Evolutionary conservation across 2,329 filamentous ascomycete genomes (phyloP).

Genomic region (Talaromyces piceae): DNA sequence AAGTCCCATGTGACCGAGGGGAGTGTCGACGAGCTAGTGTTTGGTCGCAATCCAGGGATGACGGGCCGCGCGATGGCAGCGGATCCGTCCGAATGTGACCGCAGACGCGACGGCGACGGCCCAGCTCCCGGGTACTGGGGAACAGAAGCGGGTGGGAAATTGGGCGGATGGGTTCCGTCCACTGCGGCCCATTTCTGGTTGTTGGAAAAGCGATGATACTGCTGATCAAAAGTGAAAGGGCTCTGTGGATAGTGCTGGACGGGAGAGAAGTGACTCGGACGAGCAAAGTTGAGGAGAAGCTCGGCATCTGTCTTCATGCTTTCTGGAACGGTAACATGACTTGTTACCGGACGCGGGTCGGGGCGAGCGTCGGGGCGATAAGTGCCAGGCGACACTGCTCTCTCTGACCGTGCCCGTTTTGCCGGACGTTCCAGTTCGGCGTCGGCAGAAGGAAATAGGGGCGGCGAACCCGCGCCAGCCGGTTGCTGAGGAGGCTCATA

Average conservation of each 20-base stretch:
- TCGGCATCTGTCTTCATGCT: constrained; percentile 43
- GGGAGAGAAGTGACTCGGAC: constrained; percentile 28
- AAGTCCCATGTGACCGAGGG: constrained; percentile 28
- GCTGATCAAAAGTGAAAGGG: constrained; percentile 26
- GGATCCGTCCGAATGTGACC: constrained; percentile 37
- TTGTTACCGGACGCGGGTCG: constrained; percentile 21
- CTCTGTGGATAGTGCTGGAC: constrained; percentile 18
- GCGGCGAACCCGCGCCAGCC: constrained; percentile 17
- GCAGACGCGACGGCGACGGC: constrained; percentile 29
- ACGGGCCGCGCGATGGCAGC: constrained; percentile 30
- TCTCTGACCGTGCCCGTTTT: constrained; percentile 55
- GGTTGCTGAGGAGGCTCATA: constrained; percentile 25
- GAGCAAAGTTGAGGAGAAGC: constrained; percentile 39
- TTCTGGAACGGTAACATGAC: constrained; percentile 26
- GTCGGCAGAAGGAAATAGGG: constrained; percentile 23
- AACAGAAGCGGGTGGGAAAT: constrained; percentile 11
- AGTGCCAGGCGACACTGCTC: constrained; percentile 39
- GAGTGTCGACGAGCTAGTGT: constrained; percentile 30
- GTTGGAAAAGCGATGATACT: constrained; percentile 15
- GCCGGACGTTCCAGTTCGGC: constrained; percentile 42
- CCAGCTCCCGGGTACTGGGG: constrained; percentile 13
- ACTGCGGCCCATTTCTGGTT: constrained; percentile 18
- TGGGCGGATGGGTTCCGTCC: constrained; percentile 15
- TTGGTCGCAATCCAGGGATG: constrained; percentile 30
- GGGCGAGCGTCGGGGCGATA: constrained; percentile 19